Percentiles rank a stretch among this genome's conserved stretches.
These are phyloP conservation scores for Phytophthora meadii DNA, from an alignment of 352 stramenopile genomes.

Conservation along the genomic window DNA sequence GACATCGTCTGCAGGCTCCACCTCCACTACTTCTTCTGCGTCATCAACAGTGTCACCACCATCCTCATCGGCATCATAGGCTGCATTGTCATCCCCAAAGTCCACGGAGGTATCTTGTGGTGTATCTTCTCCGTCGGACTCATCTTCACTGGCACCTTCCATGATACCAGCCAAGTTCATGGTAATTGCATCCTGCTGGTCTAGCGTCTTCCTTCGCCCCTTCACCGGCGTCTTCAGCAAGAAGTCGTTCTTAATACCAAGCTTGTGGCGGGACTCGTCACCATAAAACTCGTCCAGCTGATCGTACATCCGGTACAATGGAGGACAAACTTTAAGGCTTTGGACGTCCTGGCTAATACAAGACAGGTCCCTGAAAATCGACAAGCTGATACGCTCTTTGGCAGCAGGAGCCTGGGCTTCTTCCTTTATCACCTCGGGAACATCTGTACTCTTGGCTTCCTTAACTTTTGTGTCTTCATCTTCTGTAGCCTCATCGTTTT, in stretches of 20 bases:
- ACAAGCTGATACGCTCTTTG: slow-evolving; percentile 54
- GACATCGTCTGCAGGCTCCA: slow-evolving; percentile 32
- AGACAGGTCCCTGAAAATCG: slow-evolving; percentile 54
- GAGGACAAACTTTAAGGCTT: slow-evolving; percentile 69
- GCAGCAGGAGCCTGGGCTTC: slow-evolving; percentile 10
- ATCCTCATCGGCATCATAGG: slow-evolving; percentile 48
- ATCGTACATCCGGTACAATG: slow-evolving; percentile 72
- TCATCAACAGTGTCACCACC: slow-evolving; percentile 20
- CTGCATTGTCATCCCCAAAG: slow-evolving; percentile 38
- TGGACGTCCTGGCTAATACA: slow-evolving; percentile 67
- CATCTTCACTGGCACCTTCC: slow-evolving; percentile 46
- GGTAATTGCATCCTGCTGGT: slow-evolving; percentile 37
- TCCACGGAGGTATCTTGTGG: slow-evolving; percentile 47
- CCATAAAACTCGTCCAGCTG: slow-evolving; percentile 76
- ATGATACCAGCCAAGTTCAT: slow-evolving; percentile 51
- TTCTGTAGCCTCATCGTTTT: slow-evolving; percentile 9
- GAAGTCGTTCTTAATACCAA: slow-evolving; percentile 66
- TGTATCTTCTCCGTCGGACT: slow-evolving; percentile 50
- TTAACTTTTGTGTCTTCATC: not conserved
- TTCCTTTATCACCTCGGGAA: slow-evolving; percentile 5
- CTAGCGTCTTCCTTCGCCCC: slow-evolving; percentile 37
- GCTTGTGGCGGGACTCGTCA: slow-evolving; percentile 56
- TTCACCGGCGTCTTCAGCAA: slow-evolving; percentile 66
- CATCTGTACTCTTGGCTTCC: slow-evolving; percentile 10
- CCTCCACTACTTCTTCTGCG: slow-evolving; percentile 24